These are phyloP conservation scores for Kazachstania psychrophila DNA, from an alignment of 805 yeast species.

Conservation along the genomic window DNA sequence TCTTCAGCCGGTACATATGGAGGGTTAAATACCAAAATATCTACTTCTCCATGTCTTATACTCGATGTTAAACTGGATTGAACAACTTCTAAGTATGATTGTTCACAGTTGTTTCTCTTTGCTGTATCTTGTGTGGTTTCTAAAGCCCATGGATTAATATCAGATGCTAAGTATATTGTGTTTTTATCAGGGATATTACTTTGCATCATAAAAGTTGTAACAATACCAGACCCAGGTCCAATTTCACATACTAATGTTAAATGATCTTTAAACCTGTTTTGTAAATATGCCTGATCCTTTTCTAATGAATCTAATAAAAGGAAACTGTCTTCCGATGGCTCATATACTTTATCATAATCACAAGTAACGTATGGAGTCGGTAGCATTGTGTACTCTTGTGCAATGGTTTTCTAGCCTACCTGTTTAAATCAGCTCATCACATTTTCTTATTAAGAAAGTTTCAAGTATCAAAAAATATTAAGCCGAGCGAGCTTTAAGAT, in stretches of 20 bases:
- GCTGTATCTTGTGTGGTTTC: conserved; percentile 40
- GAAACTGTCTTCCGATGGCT: conserved; percentile 91
- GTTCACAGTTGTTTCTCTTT: conserved; percentile 25
- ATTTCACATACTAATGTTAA: conserved; percentile 64
- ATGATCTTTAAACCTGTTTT: conserved; percentile 18
- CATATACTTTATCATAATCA: conserved; percentile 72
- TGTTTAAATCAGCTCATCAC: not conserved
- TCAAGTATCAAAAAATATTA: too few species aligned
- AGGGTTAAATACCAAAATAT: conserved; percentile 80
- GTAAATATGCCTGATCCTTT: conserved; percentile 36
- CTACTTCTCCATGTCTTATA: conserved; percentile 42
- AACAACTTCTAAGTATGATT: conserved; percentile 35
- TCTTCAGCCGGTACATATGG: conserved; percentile 89
- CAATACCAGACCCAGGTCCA: conserved; percentile 90
- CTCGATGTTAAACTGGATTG: conserved; percentile 52
- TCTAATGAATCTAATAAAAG: conserved; percentile 76
- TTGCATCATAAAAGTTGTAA: conserved; percentile 62
- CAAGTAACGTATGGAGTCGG: conserved; percentile 65
- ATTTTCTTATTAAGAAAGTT: not conserved
- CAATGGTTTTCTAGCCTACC: not conserved
- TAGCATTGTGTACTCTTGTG: conserved; percentile 48
- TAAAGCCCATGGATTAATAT: conserved; percentile 74
- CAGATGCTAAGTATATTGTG: conserved; percentile 56
- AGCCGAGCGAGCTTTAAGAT: not conserved
- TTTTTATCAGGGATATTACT: conserved; percentile 37